Percentiles rank a stretch among this genome's conserved stretches.
Evolutionary conservation across 2,329 filamentous ascomycete genomes (phyloP).

Genomic region (Pochonia chlamydosporia): DNA sequence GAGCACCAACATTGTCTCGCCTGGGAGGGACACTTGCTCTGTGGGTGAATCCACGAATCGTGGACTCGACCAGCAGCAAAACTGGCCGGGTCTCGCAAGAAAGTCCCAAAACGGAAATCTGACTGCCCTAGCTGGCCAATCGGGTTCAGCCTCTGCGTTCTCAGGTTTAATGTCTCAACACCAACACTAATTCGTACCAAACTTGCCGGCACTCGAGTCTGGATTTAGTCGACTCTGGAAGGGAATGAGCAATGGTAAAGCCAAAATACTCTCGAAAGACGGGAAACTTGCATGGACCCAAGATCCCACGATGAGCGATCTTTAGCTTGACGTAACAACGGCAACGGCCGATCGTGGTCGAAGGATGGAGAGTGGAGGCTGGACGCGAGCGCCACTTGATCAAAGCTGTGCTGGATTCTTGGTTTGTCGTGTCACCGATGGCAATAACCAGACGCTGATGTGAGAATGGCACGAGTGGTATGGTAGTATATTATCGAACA

Average conservation of each 20-base stretch:
- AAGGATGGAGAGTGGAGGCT: background rate
- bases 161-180: background rate
- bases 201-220: background rate
- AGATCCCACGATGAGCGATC: background rate
- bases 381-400: background rate
- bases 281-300: background rate
- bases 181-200: background rate
- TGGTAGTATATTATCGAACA: too few relatives aligned
- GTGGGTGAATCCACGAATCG: background rate
- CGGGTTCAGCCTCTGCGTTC: background rate
- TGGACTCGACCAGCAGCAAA: background rate
- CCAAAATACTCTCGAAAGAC: background rate
- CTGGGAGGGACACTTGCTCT: background rate
- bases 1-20: background rate
- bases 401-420: background rate
- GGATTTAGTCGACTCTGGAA: too few relatives aligned
- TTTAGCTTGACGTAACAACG: background rate
- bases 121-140: conserved; percentile 2
- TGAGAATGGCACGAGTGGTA: too few relatives aligned
- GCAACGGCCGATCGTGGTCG: background rate
- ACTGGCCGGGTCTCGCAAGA: conserved; percentile 1
- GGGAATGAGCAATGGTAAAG: too few relatives aligned
- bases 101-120: conserved; percentile 5
- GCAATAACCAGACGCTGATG: background rate
- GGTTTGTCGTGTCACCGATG: background rate